Base-by-base conservation (phyloP, 2,329 filamentous ascomycete species). In the Biscogniauxia mediterranea region DNA sequence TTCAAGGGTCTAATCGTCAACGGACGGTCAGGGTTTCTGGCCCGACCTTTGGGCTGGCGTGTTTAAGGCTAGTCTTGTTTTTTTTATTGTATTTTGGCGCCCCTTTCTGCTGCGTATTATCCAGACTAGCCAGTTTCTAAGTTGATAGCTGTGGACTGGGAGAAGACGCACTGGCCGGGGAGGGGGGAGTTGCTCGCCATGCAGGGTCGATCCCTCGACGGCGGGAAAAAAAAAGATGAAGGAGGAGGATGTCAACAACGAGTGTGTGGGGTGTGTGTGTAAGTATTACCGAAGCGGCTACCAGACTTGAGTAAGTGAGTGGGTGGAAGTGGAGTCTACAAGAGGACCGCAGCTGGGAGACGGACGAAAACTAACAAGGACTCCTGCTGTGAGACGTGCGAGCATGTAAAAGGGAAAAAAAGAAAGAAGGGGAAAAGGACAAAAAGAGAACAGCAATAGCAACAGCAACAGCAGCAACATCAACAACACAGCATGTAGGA, bases 151-250 rank as follows among this genome's bases (percentile, higher is more conserved):
- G 58, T 58, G 59, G 64, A 62, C 64, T 67, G 60, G 51, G 56
- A 66, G 65, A 64, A 32, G 66, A 68, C 68, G 67, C 64, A 70
- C 65, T 67, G 67, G 63, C 67, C 68, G 69, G 68, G 70, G 70
- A 65, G 63, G 63, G 28, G 62, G 59, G 66, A 65, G 52, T 61
- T 46, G 28, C 60, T 65, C 61, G 58, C 61, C 57, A 64, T 72
- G 69, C 71, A 72, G 68, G 71, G 70, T 69, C 71, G 69, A 72
- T 73, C 71, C 70, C 68, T 70, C 66, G 63, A 69, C 63, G 61
- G 57, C 57, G 61, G 62, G 32, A 46, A 38, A 60, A 52, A 64
- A 66, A 69, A 68, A 69, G 63, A 67, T 64, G 56, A 66, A 69
- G 68, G 67, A 69, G 68, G 67, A 66, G 68, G 65, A 67, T 69